Evolutionary conservation across 495 filamentous ascomycete genomes (phyloP), one percentile per base, ranked within the genome.

Genomic region (Oleoguttula mirabilis): DNA sequence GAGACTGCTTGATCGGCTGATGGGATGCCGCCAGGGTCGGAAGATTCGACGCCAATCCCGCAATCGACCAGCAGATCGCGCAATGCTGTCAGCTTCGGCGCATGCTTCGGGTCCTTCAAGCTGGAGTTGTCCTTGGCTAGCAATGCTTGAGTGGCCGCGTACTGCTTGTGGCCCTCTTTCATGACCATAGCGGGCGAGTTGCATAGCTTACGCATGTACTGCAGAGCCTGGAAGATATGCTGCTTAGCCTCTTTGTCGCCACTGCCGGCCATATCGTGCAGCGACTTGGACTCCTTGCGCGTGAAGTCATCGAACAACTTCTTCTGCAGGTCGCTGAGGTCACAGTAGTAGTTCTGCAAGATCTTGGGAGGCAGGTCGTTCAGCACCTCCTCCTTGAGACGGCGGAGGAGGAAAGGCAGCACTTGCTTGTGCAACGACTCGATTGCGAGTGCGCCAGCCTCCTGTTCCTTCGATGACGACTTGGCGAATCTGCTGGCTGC

Each of bases 121-220:
- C 70, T 79, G 2, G 87, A 59, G 54, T 73, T 70, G 54, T 85
- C 79, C 48, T 69, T 71, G 30, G 70, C 67, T 32, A 98, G 67
- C 55, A 79, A 75, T 3, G 66, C 70, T 58, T 86, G 84, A 3
- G 86, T 84, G 24, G 84, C 82, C 12, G 82, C 78, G 60, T 92
- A 96, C 33, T 93, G 77, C 57, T 83, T 86, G 66, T 95, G 88
- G 28, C 74, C 82, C 31, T 88, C 85, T 53, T 93, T 95, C 64
- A 98, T 81, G 21, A 96, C 90, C 36, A 98, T 67, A 0, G 90
- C 84, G 3, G 90, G 90, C 7, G 92, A 95, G 60, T 98, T 98
- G 66, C 90, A 98, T 6, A 98, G 72, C 59, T 95, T 95, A 42
- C 92, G 85, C 90, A 98, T 98, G 65, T 98, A 98, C 54, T 98